Evolutionary conservation across 306 rosid species (phyloP), one percentile per base, ranked within the genome.

Genomic region (Inga leiocalycina): DNA sequence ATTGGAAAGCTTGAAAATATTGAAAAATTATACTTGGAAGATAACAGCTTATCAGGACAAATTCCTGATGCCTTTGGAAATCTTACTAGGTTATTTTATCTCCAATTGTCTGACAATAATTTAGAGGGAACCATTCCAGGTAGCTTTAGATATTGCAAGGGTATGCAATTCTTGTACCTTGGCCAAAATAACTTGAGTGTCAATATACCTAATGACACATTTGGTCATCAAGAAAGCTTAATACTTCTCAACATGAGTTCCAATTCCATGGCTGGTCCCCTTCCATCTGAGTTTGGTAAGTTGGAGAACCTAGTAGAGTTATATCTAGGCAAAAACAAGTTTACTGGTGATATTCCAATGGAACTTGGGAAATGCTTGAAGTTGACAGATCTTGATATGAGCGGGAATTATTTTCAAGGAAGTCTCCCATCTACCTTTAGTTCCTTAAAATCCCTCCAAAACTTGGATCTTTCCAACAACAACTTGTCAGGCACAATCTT

Each of bases 1-100:
- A 74, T 84, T 51, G 87, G 84, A 35, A 67, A 74, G 22, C 87
- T 84, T 52, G 45, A 79, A n/a, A 67, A 56, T 67, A 48, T 84
- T 32, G 84, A 14, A 56, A 34, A 4, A 34, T 1, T 84, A 8
- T 7, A 0, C 62, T 2, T 56, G 66, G 49, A 0, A 9, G 6
- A 16, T 0, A 79, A 79, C 45, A 59, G 56, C 0, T 46, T 84
- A 14, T 44, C 56, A 1, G 84, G 87, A 2, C 16, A 12, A 2
- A 79, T 84, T 37, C 87, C 84, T 34, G 6, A 2, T 1, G 3
- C 2, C 14, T 74, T 84, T 56, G 84, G 78, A 14, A 84, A 84
- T 79, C 84, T 84, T 54, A 34, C 30, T 2, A 9, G 43, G 66
- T 39, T 79, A 44, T 32, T 75, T 20, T 56, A 54, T 10, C 71